A percentile compares a stretch with the other conserved stretches of the same genome.
Conservation (phyloP, 179 eudicot genomes). For the Nepenthes alata region DNA sequence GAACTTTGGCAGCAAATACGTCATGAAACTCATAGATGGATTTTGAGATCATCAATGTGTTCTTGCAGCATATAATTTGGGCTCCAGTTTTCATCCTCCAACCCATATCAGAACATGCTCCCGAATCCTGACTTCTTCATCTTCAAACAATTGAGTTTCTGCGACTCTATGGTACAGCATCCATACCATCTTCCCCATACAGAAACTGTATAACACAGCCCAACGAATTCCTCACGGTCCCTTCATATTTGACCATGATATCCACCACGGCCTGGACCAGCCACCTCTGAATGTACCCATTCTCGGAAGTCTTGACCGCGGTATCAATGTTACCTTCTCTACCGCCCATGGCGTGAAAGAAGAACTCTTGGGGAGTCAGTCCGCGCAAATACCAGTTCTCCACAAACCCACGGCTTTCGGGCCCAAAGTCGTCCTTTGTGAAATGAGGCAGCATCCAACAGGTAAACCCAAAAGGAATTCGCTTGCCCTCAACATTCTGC, state of each 20-base stretch:
- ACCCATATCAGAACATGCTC: conserved; percentile 47
- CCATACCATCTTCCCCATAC: conserved; percentile 97
- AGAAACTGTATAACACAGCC: conserved; percentile 97
- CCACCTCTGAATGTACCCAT: conserved; percentile 95
- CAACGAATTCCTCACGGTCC: conserved; percentile 87
- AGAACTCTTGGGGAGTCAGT: conserved; percentile 95
- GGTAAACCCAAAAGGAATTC: conserved; percentile 87
- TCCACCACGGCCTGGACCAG: conserved; percentile 99
- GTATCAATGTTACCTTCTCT: conserved; percentile 98
- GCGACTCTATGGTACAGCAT: conserved; percentile 94
- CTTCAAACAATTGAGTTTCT: conserved; percentile 81
- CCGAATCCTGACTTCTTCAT: conserved; percentile 66
- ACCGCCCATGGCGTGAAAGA: conserved; percentile 99
- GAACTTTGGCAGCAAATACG: conserved; percentile 91
- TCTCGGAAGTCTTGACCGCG: conserved; percentile 97
- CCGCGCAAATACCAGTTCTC: conserved; percentile 97
- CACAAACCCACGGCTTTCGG: conserved; percentile 99
- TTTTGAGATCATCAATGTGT: conserved; percentile 77
- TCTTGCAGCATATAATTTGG: conserved; percentile 82
- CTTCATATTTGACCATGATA: conserved; percentile 99
- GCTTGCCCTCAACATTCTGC: conserved; percentile 99
- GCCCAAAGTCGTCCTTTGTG: conserved; percentile 95
- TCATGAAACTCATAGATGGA: conserved; percentile 71
- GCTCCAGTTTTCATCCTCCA: conserved; percentile 80
- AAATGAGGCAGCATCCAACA: conserved; percentile 94